phyloP scores from a whole-genome alignment of 1,284 basidiomycete genomes.

The Hymenochaete sp. region DNA sequence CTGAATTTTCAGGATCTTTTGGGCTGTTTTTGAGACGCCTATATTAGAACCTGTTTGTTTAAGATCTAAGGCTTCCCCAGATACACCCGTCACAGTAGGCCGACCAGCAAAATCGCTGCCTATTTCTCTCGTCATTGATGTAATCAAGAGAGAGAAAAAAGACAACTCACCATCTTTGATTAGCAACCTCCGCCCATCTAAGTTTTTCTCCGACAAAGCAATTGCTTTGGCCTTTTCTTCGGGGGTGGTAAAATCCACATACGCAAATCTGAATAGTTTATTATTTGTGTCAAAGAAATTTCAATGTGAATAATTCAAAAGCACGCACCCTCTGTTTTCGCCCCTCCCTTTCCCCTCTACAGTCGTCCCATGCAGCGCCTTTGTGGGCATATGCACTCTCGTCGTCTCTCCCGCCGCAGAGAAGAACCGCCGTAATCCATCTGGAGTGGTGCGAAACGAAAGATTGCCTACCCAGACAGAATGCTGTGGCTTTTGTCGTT shows the following conservation, averaged over 20 bases:
- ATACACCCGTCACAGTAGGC: conserved; percentile 32
- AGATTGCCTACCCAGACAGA: conserved; percentile 96
- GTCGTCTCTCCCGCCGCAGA: conserved; percentile 65
- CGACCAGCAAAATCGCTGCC: conserved; percentile 68
- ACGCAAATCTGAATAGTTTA: conserved; percentile 68
- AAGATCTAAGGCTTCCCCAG: conserved; percentile 24
- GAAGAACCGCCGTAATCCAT: conserved; percentile 66
- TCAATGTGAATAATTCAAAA: background rate
- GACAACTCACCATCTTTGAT: conserved; percentile 80
- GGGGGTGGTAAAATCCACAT: conserved; percentile 83
- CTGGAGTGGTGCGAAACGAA: conserved; percentile 80
- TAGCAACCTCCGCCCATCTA: conserved; percentile 82
- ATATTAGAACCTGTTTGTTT: conserved; percentile 27
- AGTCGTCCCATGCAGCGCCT: conserved; percentile 32
- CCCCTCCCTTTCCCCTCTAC: conserved; percentile 22
- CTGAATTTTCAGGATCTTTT: conserved; percentile 73
- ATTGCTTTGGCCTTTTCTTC: conserved; percentile 74
- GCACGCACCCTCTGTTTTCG: conserved; percentile 67
- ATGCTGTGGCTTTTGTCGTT: conserved; percentile 51
- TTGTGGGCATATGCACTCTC: conserved; percentile 67
- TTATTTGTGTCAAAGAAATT: conserved; percentile 11
- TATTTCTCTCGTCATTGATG: conserved; percentile 25
- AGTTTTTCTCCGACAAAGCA: conserved; percentile 68
- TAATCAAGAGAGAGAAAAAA: conserved; percentile 18
- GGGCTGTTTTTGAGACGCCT: conserved; percentile 59